phyloP scores from a whole-genome alignment of 2,329 filamentous ascomycete species.

The Tolypocladium tundrense region DNA sequence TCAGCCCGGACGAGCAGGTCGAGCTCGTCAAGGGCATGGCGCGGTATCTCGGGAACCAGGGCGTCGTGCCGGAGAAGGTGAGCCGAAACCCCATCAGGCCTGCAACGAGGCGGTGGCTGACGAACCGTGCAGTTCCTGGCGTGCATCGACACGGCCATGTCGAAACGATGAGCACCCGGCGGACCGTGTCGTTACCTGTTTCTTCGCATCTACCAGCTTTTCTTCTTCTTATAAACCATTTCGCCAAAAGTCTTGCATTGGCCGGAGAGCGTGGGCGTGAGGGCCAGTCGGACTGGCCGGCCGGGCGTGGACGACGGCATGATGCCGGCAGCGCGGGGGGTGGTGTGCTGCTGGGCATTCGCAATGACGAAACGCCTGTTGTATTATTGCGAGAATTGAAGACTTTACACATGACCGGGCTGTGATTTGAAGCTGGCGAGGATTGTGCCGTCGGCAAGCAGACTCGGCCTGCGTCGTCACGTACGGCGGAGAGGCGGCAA shows the following conservation, averaged over 20 bases:
- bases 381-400: background rate
- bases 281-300: background rate
- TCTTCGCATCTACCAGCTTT: background rate
- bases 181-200: background rate
- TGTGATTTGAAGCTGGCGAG: background rate
- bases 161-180: background rate
- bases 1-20: slow-evolving; percentile 79
- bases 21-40: slow-evolving; percentile 61
- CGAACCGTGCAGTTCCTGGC: slow-evolving; percentile 7
- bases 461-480: background rate
- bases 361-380: background rate
- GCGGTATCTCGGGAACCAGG: slow-evolving; percentile 56
- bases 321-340: background rate
- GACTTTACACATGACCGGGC: background rate
- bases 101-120: background rate
- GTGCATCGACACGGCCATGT: slow-evolving; percentile 10
- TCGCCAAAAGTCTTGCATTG: background rate
- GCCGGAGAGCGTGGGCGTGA: background rate
- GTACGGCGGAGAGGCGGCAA: background rate
- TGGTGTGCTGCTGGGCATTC: background rate
- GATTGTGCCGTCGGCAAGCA: background rate
- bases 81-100: background rate
- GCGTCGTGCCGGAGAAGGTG: slow-evolving; percentile 26
- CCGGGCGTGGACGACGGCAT: background rate
- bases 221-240: background rate